Conservation (phyloP, 208 protist species). For the Sergeia podlipaevii region DNA sequence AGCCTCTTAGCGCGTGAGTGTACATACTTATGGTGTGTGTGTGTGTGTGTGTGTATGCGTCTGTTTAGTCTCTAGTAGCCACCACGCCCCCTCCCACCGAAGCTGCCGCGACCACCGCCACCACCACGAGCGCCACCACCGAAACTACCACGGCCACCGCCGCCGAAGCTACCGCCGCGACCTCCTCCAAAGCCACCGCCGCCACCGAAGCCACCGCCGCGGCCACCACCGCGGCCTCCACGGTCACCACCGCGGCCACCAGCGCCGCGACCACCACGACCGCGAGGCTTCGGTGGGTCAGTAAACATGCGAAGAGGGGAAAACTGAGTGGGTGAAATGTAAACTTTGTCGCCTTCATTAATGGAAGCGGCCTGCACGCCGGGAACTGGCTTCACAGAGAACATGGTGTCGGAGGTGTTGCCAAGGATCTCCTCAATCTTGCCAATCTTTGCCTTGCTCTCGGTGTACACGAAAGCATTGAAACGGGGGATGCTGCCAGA, state of each 20-base stretch:
- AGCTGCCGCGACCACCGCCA: conserved; percentile 48
- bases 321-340: conserved; percentile 87
- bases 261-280: conserved; percentile 74
- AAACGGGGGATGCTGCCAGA: conserved; percentile 76
- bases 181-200: conserved; percentile 32
- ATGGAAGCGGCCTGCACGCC: conserved; percentile 82
- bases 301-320: conserved; percentile 82
- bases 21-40: too few relatives aligned
- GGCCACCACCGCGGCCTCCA: conserved; percentile 30
- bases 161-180: conserved; percentile 20
- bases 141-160: conserved; percentile 31
- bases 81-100: conserved; percentile 17
- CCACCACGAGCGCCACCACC: conserved; percentile 21
- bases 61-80: too few relatives aligned
- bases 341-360: conserved; percentile 81
- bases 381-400: conserved; percentile 86
- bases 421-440: conserved; percentile 93
- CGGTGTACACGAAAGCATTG: conserved; percentile 92
- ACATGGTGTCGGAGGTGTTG: conserved; percentile 84
- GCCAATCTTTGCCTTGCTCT: conserved; percentile 90
- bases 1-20: too few relatives aligned
- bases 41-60: too few relatives aligned
- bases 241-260: conserved; percentile 34
- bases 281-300: conserved; percentile 81
- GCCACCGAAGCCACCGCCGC: conserved; percentile 20